Percentiles rank a stretch among this genome's conserved stretches.
phyloP scores from a whole-genome alignment of 148 eudicot genomes.

The Rhododendron henanense region DNA sequence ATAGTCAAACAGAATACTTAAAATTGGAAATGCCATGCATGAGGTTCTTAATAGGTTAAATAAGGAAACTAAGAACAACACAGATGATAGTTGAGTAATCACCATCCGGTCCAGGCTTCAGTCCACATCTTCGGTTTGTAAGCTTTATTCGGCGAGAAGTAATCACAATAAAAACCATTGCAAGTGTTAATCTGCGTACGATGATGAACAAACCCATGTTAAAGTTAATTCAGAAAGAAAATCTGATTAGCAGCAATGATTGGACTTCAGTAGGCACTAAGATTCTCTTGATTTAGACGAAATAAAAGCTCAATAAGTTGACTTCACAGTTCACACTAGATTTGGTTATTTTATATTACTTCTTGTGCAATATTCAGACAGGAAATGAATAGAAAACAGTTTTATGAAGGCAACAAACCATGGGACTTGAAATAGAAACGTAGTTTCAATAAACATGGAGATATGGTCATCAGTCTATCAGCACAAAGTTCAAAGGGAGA shows the following conservation, averaged over 20 bases:
- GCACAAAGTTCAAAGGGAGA: slow-evolving; percentile 1
- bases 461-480: neutral
- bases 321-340: neutral
- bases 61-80: neutral
- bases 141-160: slow-evolving; percentile 75
- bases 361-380: neutral
- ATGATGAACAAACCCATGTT: neutral
- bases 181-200: slow-evolving; percentile 70
- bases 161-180: slow-evolving; percentile 89
- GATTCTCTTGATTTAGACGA: neutral
- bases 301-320: neutral
- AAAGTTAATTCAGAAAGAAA: neutral
- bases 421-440: neutral
- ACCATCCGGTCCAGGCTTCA: slow-evolving; percentile 96
- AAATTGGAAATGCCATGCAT: neutral
- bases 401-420: neutral
- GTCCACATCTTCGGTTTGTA: slow-evolving; percentile 94
- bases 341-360: neutral
- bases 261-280: neutral
- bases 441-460: neutral
- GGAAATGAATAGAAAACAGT: neutral
- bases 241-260: neutral
- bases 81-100: slow-evolving; percentile 6
- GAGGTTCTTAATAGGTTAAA: neutral
- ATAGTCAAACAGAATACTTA: neutral